A percentile compares a stretch with the other conserved stretches of the same genome.
Conservation (phyloP, 768 basidiomycete genomes). For the Lyophyllum semitale region DNA sequence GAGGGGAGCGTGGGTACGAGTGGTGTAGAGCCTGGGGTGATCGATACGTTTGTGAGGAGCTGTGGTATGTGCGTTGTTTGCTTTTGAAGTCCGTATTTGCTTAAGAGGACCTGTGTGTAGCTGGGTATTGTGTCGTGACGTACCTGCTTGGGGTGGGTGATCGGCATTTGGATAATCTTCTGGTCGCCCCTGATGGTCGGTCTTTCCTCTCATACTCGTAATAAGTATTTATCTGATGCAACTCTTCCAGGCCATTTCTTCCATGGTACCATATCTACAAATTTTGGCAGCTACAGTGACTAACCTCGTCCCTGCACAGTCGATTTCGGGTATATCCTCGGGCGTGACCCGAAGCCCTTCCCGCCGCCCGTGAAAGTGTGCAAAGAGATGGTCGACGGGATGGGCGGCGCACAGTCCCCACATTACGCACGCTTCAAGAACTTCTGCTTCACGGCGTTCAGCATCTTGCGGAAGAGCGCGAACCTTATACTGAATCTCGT, state of each 20-base stretch:
- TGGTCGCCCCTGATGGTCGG: conserved; percentile 88
- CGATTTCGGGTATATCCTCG: conserved; percentile 98
- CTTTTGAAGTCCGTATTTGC: background rate
- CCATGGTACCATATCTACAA: conserved; percentile 58
- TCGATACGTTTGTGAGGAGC: conserved; percentile 95
- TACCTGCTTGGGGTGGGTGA: conserved; percentile 97
- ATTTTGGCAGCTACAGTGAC: conserved; percentile 9
- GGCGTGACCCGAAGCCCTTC: conserved; percentile 96
- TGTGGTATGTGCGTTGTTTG: conserved; percentile 68
- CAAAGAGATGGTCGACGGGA: conserved; percentile 99
- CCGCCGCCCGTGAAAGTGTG: conserved; percentile 98
- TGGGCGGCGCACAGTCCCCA: conserved; percentile 96
- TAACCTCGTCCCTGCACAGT: conserved; percentile 48
- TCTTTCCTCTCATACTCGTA: conserved; percentile 2
- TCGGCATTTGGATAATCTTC: conserved; percentile 92
- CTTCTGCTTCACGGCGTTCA: conserved; percentile 97
- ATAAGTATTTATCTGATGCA: background rate
- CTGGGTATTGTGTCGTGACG: conserved; percentile 97
- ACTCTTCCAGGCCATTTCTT: conserved; percentile 80
- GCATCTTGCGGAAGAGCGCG: conserved; percentile 92
- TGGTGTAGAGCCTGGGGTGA: conserved; percentile 91
- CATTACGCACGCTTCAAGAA: conserved; percentile 97
- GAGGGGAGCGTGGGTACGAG: conserved; percentile 94
- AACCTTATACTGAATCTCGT: conserved; percentile 97
- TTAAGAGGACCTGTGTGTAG: conserved; percentile 41